phyloP scores from a whole-genome alignment of 257 asterid species.

The Nemophila menziesii region DNA sequence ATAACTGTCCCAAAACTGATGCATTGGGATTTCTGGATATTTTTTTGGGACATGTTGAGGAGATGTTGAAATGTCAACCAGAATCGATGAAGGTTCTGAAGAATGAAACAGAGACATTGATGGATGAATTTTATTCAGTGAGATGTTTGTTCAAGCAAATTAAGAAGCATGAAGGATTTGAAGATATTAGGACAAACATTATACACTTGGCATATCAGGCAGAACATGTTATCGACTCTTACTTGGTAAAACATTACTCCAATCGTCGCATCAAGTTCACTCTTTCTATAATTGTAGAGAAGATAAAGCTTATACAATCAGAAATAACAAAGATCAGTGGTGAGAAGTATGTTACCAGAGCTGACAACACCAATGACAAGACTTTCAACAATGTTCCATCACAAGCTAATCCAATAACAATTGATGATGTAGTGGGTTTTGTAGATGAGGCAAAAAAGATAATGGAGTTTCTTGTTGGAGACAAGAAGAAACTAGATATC shows the following conservation, averaged over 20 bases:
- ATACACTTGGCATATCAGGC: neutral
- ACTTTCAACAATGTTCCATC: no score
- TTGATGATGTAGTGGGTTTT: neutral
- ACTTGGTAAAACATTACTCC: neutral
- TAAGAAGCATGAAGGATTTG: neutral
- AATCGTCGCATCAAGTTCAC: neutral
- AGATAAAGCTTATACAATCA: neutral
- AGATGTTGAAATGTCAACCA: neutral
- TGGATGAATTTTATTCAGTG: neutral
- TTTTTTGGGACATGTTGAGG: neutral
- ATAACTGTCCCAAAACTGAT: conserved; percentile 3
- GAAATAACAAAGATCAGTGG: neutral
- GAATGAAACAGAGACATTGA: neutral
- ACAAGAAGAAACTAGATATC: neutral
- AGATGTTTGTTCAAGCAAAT: neutral
- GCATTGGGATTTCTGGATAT: neutral
- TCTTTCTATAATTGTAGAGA: neutral
- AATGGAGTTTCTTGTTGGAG: no score
- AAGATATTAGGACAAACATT: neutral
- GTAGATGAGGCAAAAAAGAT: neutral
- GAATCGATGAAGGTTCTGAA: neutral
- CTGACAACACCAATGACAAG: neutral
- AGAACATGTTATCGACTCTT: neutral
- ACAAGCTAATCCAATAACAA: neutral
- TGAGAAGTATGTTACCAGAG: neutral